These are phyloP conservation scores for Suhomyces wounanorum DNA, from an alignment of 1,139 yeast genomes.

Conservation along the genomic window DNA sequence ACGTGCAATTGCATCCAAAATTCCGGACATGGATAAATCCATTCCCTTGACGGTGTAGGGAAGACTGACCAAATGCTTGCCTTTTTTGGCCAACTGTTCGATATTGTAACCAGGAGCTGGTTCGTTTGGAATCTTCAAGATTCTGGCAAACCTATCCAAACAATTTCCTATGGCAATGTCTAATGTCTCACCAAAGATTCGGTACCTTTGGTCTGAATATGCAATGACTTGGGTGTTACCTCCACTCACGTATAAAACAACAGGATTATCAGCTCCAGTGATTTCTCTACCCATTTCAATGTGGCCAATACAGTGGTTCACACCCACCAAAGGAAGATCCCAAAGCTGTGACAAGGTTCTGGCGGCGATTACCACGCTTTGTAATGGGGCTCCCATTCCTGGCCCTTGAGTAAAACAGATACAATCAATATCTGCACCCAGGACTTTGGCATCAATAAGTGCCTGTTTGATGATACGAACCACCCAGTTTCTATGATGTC, in stretches of 20 bases:
- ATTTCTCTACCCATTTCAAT: conserved; percentile 99
- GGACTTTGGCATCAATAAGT: conserved; percentile 61
- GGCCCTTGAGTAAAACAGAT: conserved; percentile 98
- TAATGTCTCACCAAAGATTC: conserved; percentile 95
- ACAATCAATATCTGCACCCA: conserved; percentile 69
- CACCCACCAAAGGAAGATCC: conserved; percentile 87
- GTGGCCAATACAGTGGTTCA: conserved; percentile 96
- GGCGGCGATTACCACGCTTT: conserved; percentile 91
- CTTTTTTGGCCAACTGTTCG: conserved; percentile 85
- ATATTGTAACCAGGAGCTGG: conserved; percentile 98
- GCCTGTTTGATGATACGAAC: conserved; percentile 74
- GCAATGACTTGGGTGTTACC: conserved; percentile 99
- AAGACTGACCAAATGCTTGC: conserved; percentile 67
- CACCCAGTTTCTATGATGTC: conserved; percentile 97
- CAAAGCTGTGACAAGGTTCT: conserved; percentile 80
- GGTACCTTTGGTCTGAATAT: conserved; percentile 85
- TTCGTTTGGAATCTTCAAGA: conserved; percentile 80
- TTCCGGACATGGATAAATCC: conserved; percentile 97
- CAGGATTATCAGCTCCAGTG: conserved; percentile 94
- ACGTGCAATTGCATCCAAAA: conserved; percentile 78
- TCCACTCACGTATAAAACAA: conserved; percentile 94
- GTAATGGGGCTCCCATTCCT: conserved; percentile 99
- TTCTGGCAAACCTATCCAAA: conserved; percentile 91
- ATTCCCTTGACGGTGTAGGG: conserved; percentile 98
- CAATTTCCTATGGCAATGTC: conserved; percentile 98